phyloP scores from a whole-genome alignment of 106 monocot genomes.

The Triglochin maritima region DNA sequence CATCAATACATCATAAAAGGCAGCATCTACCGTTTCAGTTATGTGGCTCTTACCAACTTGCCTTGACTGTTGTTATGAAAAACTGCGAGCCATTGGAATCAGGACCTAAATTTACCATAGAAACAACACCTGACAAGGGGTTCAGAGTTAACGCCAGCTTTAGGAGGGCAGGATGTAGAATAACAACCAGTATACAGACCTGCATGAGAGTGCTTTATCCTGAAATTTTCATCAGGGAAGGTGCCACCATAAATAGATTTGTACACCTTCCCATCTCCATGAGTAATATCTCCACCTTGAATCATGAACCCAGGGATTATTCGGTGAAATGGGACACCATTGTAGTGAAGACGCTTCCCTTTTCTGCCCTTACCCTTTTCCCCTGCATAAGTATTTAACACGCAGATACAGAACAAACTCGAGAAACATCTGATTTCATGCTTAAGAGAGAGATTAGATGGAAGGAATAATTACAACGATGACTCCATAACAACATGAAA shows the following conservation, averaged over 20 bases:
- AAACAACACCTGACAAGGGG: conserved; percentile 50
- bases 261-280: conserved; percentile 59
- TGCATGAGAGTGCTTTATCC: conserved; percentile 83
- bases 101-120: conserved; percentile 79
- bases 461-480: too few relatives aligned
- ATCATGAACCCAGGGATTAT: conserved; percentile 90
- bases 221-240: conserved; percentile 89
- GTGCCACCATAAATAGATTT: conserved; percentile 84
- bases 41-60: conserved; percentile 49
- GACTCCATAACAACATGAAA: not conserved
- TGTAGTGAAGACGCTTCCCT: conserved; percentile 71
- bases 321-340: conserved; percentile 83
- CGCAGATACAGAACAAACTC: not conserved
- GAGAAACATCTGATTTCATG: not conserved
- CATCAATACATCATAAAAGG: not conserved
- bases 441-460: too few relatives aligned
- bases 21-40: not conserved
- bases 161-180: not conserved
- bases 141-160: not conserved
- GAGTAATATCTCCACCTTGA: conserved; percentile 84
- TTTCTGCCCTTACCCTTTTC: conserved; percentile 53
- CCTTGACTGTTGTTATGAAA: conserved; percentile 89
- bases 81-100: conserved; percentile 90
- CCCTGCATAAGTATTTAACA: conserved; percentile 29
- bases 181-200: conserved; percentile 21